A percentile compares a stretch with the other conserved stretches of the same genome.
phyloP scores from a whole-genome alignment of 1,284 basidiomycete genomes.

The Trametes hirsuta region DNA sequence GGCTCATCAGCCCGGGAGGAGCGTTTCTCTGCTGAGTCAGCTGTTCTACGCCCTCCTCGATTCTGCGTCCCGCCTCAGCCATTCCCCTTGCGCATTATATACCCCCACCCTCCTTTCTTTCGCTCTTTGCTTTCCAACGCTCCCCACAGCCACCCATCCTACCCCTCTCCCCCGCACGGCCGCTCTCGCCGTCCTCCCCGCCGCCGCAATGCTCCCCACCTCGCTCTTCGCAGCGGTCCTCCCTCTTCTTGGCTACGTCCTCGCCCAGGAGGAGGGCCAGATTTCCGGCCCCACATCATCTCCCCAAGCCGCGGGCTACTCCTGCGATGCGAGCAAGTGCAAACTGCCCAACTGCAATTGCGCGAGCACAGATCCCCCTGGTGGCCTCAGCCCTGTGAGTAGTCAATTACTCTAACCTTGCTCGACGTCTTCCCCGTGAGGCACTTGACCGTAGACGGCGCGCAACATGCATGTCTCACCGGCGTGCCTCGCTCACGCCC shows the following conservation, averaged over 20 bases:
- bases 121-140: slow-evolving; percentile 9
- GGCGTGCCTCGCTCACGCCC: slow-evolving; percentile 2
- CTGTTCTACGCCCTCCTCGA: not conserved
- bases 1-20: slow-evolving; percentile 17
- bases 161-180: not conserved
- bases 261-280: slow-evolving; percentile 54
- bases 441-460: not conserved
- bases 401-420: slow-evolving; percentile 11
- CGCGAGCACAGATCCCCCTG: slow-evolving; percentile 72
- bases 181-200: not conserved
- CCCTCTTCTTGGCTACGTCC: slow-evolving; percentile 34
- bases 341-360: slow-evolving; percentile 73
- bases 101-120: slow-evolving; percentile 4
- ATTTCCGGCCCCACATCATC: slow-evolving; percentile 52
- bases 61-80: slow-evolving; percentile 2
- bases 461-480: slow-evolving; percentile 9
- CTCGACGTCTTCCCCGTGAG: slow-evolving; percentile 5
- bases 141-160: slow-evolving; percentile 7
- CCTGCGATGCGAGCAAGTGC: slow-evolving; percentile 68
- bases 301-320: slow-evolving; percentile 61
- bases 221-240: slow-evolving; percentile 37
- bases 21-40: slow-evolving; percentile 17
- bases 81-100: slow-evolving; percentile 14
- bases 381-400: slow-evolving; percentile 65
- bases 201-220: slow-evolving; percentile 37